Conservation (phyloP, 768 basidiomycete genomes). For the Mycena maculata region DNA sequence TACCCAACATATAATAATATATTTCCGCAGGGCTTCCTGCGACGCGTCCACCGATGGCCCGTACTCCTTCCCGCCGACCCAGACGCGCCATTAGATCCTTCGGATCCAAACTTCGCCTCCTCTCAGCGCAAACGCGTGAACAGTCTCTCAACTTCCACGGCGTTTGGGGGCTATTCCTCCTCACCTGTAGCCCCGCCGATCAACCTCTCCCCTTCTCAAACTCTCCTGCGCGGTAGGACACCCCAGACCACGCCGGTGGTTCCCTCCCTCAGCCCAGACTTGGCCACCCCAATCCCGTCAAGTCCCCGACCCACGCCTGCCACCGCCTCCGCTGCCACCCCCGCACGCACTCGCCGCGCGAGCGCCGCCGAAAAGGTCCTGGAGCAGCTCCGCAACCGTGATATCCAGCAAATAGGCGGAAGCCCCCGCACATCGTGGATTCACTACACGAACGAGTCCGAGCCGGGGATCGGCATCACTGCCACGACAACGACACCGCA, state of each 20-base stretch:
- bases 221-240: constrained; percentile 41
- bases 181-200: constrained; percentile 31
- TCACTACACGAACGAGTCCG: constrained; percentile 52
- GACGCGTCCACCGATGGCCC: constrained; percentile 94
- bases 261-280: constrained; percentile 42
- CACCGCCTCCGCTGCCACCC: constrained; percentile 29
- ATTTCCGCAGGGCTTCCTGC: constrained; percentile 82
- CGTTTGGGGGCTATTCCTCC: constrained; percentile 42
- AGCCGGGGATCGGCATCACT: constrained; percentile 29
- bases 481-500: constrained; percentile 30
- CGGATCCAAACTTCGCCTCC: constrained; percentile 31
- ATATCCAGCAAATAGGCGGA: constrained; percentile 59
- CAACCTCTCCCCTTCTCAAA: constrained; percentile 35
- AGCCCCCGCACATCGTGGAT: constrained; percentile 57
- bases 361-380: constrained; percentile 79
- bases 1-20: constrained; percentile 11
- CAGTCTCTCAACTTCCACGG: constrained; percentile 48
- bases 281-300: constrained; percentile 24
- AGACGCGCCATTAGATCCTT: constrained; percentile 34
- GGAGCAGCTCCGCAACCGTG: constrained; percentile 70
- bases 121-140: constrained; percentile 53
- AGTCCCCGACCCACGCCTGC: constrained; percentile 33
- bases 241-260: constrained; percentile 41
- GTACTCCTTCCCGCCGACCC: constrained; percentile 65
- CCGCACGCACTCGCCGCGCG: constrained; percentile 57